Base-by-base conservation (phyloP, 2,329 filamentous ascomycete species). In the Tympanopsis confertula region DNA sequence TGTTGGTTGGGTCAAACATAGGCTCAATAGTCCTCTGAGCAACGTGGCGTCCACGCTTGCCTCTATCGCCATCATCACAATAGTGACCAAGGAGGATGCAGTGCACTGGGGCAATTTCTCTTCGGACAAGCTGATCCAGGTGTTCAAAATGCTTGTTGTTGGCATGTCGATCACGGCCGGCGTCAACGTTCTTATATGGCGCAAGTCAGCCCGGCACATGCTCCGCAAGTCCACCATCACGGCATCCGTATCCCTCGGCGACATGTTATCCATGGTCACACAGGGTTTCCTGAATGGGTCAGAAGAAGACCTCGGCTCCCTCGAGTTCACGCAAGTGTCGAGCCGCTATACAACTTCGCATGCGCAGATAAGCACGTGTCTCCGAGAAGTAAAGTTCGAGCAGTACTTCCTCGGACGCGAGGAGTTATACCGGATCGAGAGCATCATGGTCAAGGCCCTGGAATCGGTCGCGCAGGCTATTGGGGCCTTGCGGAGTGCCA, bases 51-150 rank as follows among this genome's bases (percentile, higher is more conserved):
- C 83, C 47, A 94, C 87, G 20, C 66, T 95, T 45, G 78, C 88
- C 5, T 89, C 86, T 22, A 78, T 96, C 41, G 86, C 86, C 36
- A 84, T 91, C 44, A 94, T 95, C 52, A 88, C 84, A 2, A 76
- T 94, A 35, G 65, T 95, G 43, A 94, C 89, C 10, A 94, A 93
- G 58, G 89, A 95, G 57, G 87, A 86, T 37, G 78, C 86, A 2
- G 79, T 95, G 1, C 85, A 94, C 49, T 78, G 73, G 22, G 86
- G 84, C 4, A 79, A 81, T 38, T 86, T 94, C 50, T 87, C 83
- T 0, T 77, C 83, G 47, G 76, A 76, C 41, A 93, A 93, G 58
- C 82, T 94, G 37, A 65, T 78, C 0, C 85, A 93, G 55, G 79
- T 89, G 19, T 62, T 91, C 48, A 86, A 87, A 55, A 88, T 93